Evolutionary conservation across 441 rosid genomes (phyloP), one percentile per base, ranked within the genome.

Genomic region (Pelargonium exstipulatum): DNA sequence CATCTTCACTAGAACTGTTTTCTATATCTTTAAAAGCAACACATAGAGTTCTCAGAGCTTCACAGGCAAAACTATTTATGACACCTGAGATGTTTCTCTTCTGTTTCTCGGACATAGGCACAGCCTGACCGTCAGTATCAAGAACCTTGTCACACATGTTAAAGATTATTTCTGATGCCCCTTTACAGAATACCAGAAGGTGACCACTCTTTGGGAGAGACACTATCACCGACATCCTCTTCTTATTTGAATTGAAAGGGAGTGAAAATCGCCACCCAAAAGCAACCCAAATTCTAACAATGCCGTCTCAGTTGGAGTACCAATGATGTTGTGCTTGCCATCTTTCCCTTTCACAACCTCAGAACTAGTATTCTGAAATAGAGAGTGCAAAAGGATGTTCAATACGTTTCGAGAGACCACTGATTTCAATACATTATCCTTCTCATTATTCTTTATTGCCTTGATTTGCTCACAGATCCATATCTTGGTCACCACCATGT

Each of bases 241-340:
- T 88, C 81, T 77, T 85, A 18, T 67, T 87, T 9, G 94, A 88
- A 70, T 84, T 88, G 79, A 88, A 88, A 35, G 90, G 90, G 77
- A 70, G 29, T 67, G 74, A 67, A 74, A 81, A 70, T 85, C 86
- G 61, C 90, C 87, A 2, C 91, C 90, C 16, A 88, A 22, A 43
- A 72, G 75, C 79, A 88, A 66, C 24, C 94, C 90, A n/a, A 86
- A 83, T 73, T 88, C 94, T 51, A 88, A 55, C 58, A 86, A 69
- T 13, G 94, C 90, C 0, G 79, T 83, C 74, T 88, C 94, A 40
- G 94, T 88, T 10, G 94, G 94, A 7, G 88, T 77, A 37, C 94
- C 94, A 29, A 88, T 51, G 55, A 85, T 74, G 68, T 67, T 74
- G 3, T 76, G 77, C 76, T 79, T 86, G 22, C 89, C 89, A 6